phyloP scores from a whole-genome alignment of 352 stramenopile genomes.

The Globisporangium nunn region DNA sequence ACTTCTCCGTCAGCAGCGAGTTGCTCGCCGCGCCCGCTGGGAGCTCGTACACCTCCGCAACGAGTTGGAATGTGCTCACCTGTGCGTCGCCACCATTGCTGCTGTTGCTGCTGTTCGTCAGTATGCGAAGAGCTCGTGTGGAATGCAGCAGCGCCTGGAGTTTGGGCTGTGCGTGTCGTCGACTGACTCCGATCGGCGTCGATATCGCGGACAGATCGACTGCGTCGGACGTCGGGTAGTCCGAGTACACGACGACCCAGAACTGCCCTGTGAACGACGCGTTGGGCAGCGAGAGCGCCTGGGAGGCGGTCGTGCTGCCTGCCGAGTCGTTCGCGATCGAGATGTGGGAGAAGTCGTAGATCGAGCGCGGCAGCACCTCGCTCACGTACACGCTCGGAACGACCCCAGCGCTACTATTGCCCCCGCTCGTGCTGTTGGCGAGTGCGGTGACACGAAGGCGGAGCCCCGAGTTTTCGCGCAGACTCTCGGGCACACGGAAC shows the following conservation, averaged over 20 bases:
- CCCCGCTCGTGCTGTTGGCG: not conserved
- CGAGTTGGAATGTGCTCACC: slow-evolving; percentile 26
- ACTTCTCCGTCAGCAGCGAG: slow-evolving; percentile 35
- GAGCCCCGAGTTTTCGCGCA: slow-evolving; percentile 43
- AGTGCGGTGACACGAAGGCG: slow-evolving; percentile 14
- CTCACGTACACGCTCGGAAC: slow-evolving; percentile 64
- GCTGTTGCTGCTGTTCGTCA: slow-evolving; percentile 5
- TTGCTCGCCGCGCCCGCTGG: slow-evolving; percentile 4
- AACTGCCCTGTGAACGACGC: slow-evolving; percentile 55
- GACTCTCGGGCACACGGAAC: slow-evolving; percentile 57
- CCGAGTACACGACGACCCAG: slow-evolving; percentile 69
- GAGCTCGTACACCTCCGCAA: slow-evolving; percentile 33
- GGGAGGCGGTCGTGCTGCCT: slow-evolving; percentile 3
- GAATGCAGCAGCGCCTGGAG: slow-evolving; percentile 5
- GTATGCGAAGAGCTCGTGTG: slow-evolving; percentile 1
- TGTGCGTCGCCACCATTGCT: slow-evolving; percentile 1
- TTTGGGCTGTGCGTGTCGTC: not conserved
- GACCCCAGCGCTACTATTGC: slow-evolving; percentile 11
- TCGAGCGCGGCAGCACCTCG: slow-evolving; percentile 52
- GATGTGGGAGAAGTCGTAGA: slow-evolving; percentile 73
- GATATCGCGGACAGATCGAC: slow-evolving; percentile 8
- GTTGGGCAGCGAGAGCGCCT: slow-evolving; percentile 42
- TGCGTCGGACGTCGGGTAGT: slow-evolving; percentile 28
- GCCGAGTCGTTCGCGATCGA: slow-evolving; percentile 18
- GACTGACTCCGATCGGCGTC: not conserved